These are phyloP conservation scores for Ensete ventricosum DNA, from an alignment of 176 grass and related monocot species.

Conservation along the genomic window DNA sequence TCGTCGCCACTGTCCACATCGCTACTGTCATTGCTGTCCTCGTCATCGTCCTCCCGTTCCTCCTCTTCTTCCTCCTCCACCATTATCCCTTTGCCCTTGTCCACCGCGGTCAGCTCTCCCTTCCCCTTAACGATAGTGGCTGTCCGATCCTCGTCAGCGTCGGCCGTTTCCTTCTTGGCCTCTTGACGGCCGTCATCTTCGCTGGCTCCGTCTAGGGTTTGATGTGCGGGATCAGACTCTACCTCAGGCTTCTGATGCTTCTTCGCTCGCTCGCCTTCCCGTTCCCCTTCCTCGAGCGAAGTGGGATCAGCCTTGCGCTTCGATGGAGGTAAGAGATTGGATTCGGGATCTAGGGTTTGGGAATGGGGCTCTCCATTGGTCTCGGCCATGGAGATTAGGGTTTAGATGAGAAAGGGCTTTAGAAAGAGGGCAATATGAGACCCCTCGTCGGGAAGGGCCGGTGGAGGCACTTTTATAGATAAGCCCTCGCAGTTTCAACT, in stretches of 20 bases:
- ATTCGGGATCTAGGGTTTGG: not conserved
- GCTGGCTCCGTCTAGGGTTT: constrained; percentile 18
- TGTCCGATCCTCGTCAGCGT: not conserved
- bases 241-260: not conserved
- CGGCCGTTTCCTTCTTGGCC: not conserved
- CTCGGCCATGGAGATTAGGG: constrained; percentile 12
- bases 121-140: not conserved
- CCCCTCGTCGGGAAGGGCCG: too few relatives aligned
- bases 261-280: not conserved
- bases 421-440: too few relatives aligned
- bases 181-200: not conserved
- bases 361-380: not conserved
- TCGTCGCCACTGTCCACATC: not conserved
- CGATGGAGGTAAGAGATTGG: not conserved
- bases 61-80: constrained; percentile 35
- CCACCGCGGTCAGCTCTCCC: constrained; percentile 22
- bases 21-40: constrained; percentile 7
- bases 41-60: not conserved
- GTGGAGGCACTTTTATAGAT: not conserved
- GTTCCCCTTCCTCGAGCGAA: not conserved
- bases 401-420: not conserved
- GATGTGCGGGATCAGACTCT: not conserved
- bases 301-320: constrained; percentile 42
- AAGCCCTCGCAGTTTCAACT: not conserved
- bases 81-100: constrained; percentile 77